Conservation (phyloP, 208 protist genomes). For the Crithidia sp. region DNA sequence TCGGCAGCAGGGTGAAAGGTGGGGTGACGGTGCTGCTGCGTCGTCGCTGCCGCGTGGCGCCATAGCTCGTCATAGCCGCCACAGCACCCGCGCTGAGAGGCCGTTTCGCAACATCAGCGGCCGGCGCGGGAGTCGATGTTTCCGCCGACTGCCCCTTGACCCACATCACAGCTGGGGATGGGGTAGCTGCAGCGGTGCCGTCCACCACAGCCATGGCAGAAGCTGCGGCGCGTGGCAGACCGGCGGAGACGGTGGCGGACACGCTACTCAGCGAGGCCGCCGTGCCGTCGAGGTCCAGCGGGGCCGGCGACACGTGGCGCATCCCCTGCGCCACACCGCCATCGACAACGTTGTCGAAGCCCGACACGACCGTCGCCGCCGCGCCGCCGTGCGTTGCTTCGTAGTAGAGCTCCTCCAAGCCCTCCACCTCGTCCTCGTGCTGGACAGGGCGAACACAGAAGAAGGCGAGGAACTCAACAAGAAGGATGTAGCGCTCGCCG, state of each 20-base stretch:
- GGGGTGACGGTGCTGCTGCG: conserved; percentile 4
- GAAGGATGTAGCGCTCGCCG: conserved; percentile 37
- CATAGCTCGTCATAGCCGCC: no score
- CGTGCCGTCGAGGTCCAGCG: background rate
- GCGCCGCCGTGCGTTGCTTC: background rate
- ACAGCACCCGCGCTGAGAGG: background rate
- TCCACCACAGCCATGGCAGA: no score
- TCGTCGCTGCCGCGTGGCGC: background rate
- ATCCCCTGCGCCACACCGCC: no score
- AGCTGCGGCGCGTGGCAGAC: background rate
- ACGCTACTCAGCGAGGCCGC: background rate
- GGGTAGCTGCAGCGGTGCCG: background rate
- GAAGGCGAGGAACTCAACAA: conserved; percentile 58
- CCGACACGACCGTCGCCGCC: background rate
- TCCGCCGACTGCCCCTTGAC: background rate
- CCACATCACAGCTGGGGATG: background rate
- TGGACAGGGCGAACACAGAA: conserved; percentile 45
- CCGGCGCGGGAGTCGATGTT: background rate
- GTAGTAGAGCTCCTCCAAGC: conserved; percentile 21
- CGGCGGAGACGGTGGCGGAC: background rate
- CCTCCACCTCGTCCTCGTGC: conserved; percentile 31
- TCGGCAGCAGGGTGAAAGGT: background rate
- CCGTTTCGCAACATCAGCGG: background rate
- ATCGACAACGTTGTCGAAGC: background rate
- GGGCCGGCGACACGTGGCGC: background rate